Evolutionary conservation across 73 alveolate genomes (phyloP).

Genomic region (Paramecium octaurelia): DNA sequence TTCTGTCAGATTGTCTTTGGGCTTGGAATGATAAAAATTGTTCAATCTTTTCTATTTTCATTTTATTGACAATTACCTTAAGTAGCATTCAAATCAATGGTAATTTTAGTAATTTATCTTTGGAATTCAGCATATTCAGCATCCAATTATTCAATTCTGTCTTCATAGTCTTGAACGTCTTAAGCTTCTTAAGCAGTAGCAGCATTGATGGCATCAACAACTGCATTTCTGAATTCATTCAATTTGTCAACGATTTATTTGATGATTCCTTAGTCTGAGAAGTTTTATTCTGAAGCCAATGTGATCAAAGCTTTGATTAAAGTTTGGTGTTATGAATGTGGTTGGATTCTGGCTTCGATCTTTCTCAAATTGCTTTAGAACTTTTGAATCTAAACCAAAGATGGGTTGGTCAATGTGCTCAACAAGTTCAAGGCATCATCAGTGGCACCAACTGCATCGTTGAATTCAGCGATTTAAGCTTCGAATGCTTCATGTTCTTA

Average conservation of each 20-base stretch:
- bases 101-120: conserved; percentile 7
- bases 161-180: conserved; percentile 8
- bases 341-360: conserved; percentile 48
- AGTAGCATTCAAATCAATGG: conserved; percentile 8
- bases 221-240: conserved; percentile 46
- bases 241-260: not conserved
- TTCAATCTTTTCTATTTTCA: not conserved
- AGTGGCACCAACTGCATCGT: conserved; percentile 30
- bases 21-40: conserved; percentile 19
- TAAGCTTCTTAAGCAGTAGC: conserved; percentile 46
- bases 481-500: conserved; percentile 43
- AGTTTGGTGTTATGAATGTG: conserved; percentile 40
- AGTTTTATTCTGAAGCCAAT: conserved; percentile 52
- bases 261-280: conserved; percentile 39
- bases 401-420: conserved; percentile 14
- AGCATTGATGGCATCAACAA: conserved; percentile 42
- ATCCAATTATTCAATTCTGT: conserved; percentile 34
- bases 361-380: conserved; percentile 36
- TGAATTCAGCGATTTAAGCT: conserved; percentile 38
- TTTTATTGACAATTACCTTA: not conserved
- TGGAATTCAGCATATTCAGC: conserved; percentile 52
- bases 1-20: conserved; percentile 42
- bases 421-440: conserved; percentile 28
- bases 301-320: conserved; percentile 24
- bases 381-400: conserved; percentile 8